Base-by-base conservation (phyloP, 169 alveolate species). In the Blepharisma undulans region DNA sequence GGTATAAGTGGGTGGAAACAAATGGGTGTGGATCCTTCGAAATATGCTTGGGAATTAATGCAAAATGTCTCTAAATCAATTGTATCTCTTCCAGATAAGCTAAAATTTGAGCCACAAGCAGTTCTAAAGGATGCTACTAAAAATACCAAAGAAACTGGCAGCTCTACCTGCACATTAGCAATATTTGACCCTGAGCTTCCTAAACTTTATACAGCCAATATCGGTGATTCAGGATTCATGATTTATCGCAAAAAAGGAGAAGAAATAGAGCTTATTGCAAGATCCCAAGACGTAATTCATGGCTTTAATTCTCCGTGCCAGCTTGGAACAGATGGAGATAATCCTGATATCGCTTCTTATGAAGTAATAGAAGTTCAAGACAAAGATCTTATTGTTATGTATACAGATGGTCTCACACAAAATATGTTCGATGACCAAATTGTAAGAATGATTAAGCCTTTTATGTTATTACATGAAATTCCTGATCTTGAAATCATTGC, bases 1-100 rank as follows among this genome's bases (percentile, higher is more conserved):
- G 98, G 98, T 61, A 97, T 95, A 27, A 97, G 98, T 7, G 97
- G 97, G 1, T 96, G 98, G 97, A 93, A 94, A 71, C 87, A 88
- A 36, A 61, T 91, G 18, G 96, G 96, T 27, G 92, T 96, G 33
- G 97, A 96, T 88, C 97, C 97, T 19, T 95, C 97, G 1, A 72
- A 72, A 5, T 94, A 93, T 81, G 90, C 97, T 18, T 87, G 94
- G 74, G 87, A 89, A 77, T 90, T 95, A 27, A 91, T 94, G 27
- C 10, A 76, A 59, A 90, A 94, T 74, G 91, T 95, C 61, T 87
- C 77, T 14, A 85, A 92, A 59, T 27, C 90, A 2, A 81, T 61
- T 22, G 34, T 72, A 16, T 32, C 85, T 27, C 72, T 72, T 21
- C 72, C 80, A 22, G 82, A 86, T 76, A 72, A 36, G 76, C 25